phyloP scores from a whole-genome alignment of 2,329 filamentous ascomycete species.

The Scortechinia acanthostroma region DNA sequence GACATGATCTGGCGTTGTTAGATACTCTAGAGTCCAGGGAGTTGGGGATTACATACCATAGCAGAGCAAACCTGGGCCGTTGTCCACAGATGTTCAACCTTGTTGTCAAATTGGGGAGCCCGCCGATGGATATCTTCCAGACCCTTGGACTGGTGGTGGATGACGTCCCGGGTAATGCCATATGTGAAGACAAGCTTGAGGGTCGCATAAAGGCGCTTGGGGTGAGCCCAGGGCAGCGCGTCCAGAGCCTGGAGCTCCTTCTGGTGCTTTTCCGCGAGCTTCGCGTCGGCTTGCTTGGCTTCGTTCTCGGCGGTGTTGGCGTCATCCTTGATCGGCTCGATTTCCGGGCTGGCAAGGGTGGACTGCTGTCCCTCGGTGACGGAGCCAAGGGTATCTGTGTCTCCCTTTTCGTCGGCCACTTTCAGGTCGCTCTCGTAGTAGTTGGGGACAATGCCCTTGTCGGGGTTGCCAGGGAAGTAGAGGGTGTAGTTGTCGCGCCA shows the following conservation, averaged over 20 bases:
- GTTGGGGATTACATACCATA: too few species aligned
- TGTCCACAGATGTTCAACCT: neutral
- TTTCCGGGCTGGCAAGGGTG: neutral
- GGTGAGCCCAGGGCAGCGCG: conserved; percentile 4
- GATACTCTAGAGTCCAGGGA: too few species aligned
- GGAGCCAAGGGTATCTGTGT: too few species aligned
- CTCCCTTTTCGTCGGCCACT: too few species aligned
- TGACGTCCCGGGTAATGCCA: conserved; percentile 7
- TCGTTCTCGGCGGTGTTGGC: neutral
- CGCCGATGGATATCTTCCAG: conserved; percentile 6
- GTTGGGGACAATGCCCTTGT: conserved; percentile 12
- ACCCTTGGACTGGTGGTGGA: conserved; percentile 5
- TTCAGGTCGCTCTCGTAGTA: conserved; percentile 12
- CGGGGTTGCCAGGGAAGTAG: conserved; percentile 13
- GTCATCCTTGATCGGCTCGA: neutral
- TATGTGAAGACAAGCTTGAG: conserved; percentile 5
- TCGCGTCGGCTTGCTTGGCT: neutral
- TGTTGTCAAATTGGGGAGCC: conserved; percentile 3
- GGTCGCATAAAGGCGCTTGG: conserved; percentile 4
- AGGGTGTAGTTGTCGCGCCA: conserved; percentile 12
- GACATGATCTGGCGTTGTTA: too few species aligned
- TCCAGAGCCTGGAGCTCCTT: conserved; percentile 5
- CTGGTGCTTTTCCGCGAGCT: neutral
- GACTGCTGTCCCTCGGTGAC: too few species aligned
- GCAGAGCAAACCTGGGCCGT: neutral